Percentiles rank a stretch among this genome's conserved stretches.
Evolutionary conservation across 176 grass and related monocot genomes (phyloP).

Genomic region (Phoenix dactylifera): DNA sequence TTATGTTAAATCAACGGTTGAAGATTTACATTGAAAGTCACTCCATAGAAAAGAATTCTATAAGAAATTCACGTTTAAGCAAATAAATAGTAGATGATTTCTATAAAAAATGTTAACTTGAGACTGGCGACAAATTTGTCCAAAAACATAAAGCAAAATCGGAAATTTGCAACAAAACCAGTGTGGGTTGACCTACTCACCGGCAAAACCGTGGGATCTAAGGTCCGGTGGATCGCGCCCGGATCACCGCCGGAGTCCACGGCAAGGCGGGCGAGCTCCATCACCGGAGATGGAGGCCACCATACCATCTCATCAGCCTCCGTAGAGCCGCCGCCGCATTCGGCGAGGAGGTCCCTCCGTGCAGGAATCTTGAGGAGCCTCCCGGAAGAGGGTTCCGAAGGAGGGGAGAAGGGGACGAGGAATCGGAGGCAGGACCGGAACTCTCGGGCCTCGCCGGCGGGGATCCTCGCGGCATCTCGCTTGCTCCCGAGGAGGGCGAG

Average conservation of each 20-base stretch:
- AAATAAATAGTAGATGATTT: too few relatives aligned
- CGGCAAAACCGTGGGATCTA: slow-evolving; percentile 67
- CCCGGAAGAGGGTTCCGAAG: slow-evolving; percentile 2
- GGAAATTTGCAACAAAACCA: too few relatives aligned
- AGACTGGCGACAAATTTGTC: too few relatives aligned
- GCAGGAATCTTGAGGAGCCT: slow-evolving; percentile 17
- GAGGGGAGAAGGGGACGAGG: slow-evolving; percentile 39
- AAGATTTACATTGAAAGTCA: too few relatives aligned
- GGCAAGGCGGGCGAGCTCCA: slow-evolving; percentile 76
- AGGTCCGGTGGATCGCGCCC: slow-evolving; percentile 41
- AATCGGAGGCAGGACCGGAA: slow-evolving; percentile 53
- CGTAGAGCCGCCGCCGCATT: background rate
- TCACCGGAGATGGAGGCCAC: slow-evolving; percentile 75
- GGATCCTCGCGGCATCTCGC: background rate
- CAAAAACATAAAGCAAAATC: too few relatives aligned
- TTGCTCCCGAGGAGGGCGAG: slow-evolving; percentile 59
- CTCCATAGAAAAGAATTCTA: too few relatives aligned
- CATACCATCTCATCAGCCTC: slow-evolving; percentile 50
- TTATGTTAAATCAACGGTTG: too few relatives aligned
- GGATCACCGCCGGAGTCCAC: slow-evolving; percentile 78
- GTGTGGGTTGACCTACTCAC: slow-evolving; percentile 19
- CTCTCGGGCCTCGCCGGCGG: slow-evolving; percentile 29
- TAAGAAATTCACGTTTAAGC: too few relatives aligned
- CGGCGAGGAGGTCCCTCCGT: background rate
- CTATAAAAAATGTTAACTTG: too few relatives aligned